These are phyloP conservation scores for Saksenaea vasiformis DNA, from an alignment of 371 early-diverging fungal genomes.

Conservation along the genomic window DNA sequence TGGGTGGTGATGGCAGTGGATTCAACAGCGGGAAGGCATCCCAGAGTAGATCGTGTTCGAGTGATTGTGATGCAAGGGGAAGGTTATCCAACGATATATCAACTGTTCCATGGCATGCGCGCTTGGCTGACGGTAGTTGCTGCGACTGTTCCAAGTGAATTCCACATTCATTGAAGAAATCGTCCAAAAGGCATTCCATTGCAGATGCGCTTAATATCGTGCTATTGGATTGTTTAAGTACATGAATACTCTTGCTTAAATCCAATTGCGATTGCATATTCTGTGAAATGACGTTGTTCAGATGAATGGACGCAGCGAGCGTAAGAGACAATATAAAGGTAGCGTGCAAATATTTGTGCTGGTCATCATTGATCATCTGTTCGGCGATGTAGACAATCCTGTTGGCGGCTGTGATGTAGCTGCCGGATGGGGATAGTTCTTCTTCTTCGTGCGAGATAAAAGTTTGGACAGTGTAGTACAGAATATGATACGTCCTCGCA, in stretches of 20 bases:
- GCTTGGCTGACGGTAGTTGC: neutral
- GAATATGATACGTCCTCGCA: conserved; percentile 26
- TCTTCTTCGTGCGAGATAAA: neutral
- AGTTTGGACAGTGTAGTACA: conserved; percentile 38
- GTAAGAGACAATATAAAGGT: conserved; percentile 14
- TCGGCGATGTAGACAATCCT: conserved; percentile 17
- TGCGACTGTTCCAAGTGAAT: neutral
- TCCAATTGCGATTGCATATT: neutral
- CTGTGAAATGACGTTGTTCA: conserved; percentile 1
- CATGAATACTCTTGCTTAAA: neutral
- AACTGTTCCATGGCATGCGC: neutral
- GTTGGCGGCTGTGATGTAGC: conserved; percentile 13
- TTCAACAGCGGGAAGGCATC: neutral
- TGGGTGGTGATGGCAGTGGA: neutral
- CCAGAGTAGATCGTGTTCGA: neutral
- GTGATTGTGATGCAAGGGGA: neutral
- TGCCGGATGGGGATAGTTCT: neutral
- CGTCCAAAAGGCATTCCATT: neutral
- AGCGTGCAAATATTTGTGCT: conserved; percentile 13
- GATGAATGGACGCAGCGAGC: conserved; percentile 12
- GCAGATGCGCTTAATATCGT: neutral
- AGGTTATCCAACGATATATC: neutral
- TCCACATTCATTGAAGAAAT: neutral
- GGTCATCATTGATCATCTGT: conserved; percentile 12
- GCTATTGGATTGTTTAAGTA: conserved; percentile 10